Conservation (phyloP, 2,329 filamentous ascomycete species). For the Metarhizium rileyi region DNA sequence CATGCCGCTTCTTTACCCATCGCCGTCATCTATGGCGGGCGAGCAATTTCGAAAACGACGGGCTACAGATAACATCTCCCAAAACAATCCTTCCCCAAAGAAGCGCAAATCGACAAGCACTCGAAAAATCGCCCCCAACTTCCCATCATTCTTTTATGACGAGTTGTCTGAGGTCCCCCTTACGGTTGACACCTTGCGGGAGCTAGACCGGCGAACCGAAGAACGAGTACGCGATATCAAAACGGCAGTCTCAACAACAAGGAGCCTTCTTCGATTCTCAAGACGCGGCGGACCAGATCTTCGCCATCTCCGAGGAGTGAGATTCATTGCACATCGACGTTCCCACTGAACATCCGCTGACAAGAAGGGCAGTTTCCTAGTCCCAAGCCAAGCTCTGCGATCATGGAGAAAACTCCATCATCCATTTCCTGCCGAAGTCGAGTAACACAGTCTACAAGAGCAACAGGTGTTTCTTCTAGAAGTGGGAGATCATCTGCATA, state of each 20-base stretch:
- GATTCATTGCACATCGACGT: no score
- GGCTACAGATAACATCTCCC: background rate
- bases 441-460: background rate
- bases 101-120: background rate
- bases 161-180: constrained; percentile 17
- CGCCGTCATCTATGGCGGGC: background rate
- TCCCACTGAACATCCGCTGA: no score
- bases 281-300: no score
- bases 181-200: constrained; percentile 16
- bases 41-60: constrained; percentile 2
- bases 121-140: constrained; percentile 5
- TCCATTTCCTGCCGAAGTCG: background rate
- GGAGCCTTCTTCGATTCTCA: no score
- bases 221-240: no score
- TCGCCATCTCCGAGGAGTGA: no score
- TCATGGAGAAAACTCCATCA: background rate
- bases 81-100: background rate
- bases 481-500: constrained; percentile 4
- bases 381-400: background rate
- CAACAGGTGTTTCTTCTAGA: background rate
- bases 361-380: no score
- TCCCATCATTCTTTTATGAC: constrained; percentile 18
- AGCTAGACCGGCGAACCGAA: constrained; percentile 3
- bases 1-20: background rate
- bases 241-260: no score